Base-by-base conservation (phyloP, 768 basidiomycete genomes). In the Russula brevipes region DNA sequence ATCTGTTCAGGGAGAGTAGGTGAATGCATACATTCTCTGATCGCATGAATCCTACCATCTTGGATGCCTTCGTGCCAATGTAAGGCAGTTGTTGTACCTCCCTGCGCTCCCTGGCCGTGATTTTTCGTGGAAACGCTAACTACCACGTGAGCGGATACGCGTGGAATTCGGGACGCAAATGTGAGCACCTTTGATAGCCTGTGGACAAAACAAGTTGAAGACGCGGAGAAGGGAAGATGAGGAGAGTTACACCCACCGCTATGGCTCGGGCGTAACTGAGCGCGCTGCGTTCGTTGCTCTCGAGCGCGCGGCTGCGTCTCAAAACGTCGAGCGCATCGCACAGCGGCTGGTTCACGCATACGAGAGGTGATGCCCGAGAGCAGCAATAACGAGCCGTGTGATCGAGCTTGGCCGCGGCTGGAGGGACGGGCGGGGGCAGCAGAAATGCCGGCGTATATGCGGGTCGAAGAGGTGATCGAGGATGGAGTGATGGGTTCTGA, bases 231-330 rank as follows among this genome's bases (percentile, higher is more conserved):
- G 36, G 14, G 51, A 47, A 35, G 73, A 84, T 66, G 33, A 17
- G 47, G 3, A 47, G 46, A 35, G 9, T 16, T n/a, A 36, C 14
- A 9, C 63, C 55, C 70, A 87, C 87, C n/a, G 85, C 79, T 66
- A 91, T 85, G 2, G 87, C 85, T 53, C 89, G 79, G 39, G 84
- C 79, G 66, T 93, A 94, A 64, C 84, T 85, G 53, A 93, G 73
- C 45, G 85, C 83, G 68, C 87, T 89, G 35, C 82, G 76, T 24
- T 80, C 77, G 55, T 88, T 80, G 12, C 87, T 85, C 70, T 93
- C 91, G 1, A 90, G 74, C 51, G 82, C 77, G 50, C 91, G 78
- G 31, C 79, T 76, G 41, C 76, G 79, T 17, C 81, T 79, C 36
- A 93, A 79, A 17, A 87, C 73, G 35, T 79, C 80, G 12, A 93